Evolutionary conservation across 106 monocot species (phyloP).

Genomic region (Alisma plantagoaquatica): DNA sequence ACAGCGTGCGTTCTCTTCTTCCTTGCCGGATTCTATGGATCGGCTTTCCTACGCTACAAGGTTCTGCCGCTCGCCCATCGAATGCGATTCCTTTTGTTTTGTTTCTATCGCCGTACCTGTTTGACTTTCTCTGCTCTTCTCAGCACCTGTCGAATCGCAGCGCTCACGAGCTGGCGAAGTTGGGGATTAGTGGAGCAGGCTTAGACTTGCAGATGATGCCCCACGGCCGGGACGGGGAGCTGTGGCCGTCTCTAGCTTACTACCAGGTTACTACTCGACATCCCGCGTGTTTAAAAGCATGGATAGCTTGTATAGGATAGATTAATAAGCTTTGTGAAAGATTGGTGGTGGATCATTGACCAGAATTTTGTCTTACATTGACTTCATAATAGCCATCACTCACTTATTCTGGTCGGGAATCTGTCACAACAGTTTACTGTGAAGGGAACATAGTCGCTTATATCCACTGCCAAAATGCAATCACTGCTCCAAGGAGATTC

Average conservation of each 20-base stretch:
- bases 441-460: no score
- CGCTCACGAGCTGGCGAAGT: background rate
- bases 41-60: conserved; percentile 27
- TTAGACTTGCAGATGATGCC: conserved; percentile 24
- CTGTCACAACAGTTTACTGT: no score
- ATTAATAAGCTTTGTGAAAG: no score
- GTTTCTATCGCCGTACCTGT: background rate
- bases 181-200: conserved; percentile 16
- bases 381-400: background rate
- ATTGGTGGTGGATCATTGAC: no score
- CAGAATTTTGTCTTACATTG: background rate
- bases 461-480: no score
- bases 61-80: background rate
- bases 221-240: conserved; percentile 43
- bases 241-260: no score
- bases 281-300: no score
- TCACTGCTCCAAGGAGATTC: conserved; percentile 56
- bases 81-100: background rate
- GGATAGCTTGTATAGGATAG: no score
- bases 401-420: conserved; percentile 5
- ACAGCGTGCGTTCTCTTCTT: conserved; percentile 52
- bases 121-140: no score
- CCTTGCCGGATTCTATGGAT: conserved; percentile 50
- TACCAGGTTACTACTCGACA: no score
- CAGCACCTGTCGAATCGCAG: no score